Evolutionary conservation across 2,329 filamentous ascomycete species (phyloP).

Genomic region (Colletotrichum tropicale): DNA sequence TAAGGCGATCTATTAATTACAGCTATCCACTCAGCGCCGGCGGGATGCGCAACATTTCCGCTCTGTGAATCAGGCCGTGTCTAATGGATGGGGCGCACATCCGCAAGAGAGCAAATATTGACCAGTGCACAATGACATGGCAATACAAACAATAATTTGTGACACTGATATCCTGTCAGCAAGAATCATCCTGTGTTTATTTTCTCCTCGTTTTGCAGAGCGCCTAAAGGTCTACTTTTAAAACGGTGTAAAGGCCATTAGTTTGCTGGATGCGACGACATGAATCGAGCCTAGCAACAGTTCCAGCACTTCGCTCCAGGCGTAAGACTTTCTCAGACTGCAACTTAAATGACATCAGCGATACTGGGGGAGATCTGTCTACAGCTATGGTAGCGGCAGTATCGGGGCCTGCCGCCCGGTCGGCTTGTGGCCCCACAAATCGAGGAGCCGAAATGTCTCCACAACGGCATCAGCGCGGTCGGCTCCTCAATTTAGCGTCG

Average conservation of each 20-base stretch:
- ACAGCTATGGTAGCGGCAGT: not conserved
- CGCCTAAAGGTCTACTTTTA: not conserved
- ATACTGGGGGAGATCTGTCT: not conserved
- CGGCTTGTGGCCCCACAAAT: not conserved
- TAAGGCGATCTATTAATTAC: not conserved
- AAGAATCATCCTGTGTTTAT: fast-evolving
- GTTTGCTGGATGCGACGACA: not conserved
- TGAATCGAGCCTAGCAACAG: not conserved
- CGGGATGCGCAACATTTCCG: not conserved
- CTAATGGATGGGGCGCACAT: not conserved
- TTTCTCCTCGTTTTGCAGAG: not conserved
- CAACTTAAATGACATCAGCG: not conserved
- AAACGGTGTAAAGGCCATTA: not conserved
- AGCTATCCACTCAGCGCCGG: not conserved
- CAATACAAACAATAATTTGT: no score
- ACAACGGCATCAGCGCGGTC: not conserved
- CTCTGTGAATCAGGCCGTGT: not conserved
- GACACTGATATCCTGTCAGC: not conserved
- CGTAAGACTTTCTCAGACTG: not conserved
- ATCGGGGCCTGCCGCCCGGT: not conserved
- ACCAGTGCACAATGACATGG: not conserved
- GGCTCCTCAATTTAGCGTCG: not conserved
- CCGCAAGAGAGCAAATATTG: not conserved
- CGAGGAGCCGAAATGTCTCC: not conserved
- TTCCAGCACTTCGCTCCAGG: not conserved